Percentiles rank a stretch among this genome's conserved stretches.
These are phyloP conservation scores for Pythium brachiatum DNA, from an alignment of 352 stramenopile genomes.

Conservation along the genomic window DNA sequence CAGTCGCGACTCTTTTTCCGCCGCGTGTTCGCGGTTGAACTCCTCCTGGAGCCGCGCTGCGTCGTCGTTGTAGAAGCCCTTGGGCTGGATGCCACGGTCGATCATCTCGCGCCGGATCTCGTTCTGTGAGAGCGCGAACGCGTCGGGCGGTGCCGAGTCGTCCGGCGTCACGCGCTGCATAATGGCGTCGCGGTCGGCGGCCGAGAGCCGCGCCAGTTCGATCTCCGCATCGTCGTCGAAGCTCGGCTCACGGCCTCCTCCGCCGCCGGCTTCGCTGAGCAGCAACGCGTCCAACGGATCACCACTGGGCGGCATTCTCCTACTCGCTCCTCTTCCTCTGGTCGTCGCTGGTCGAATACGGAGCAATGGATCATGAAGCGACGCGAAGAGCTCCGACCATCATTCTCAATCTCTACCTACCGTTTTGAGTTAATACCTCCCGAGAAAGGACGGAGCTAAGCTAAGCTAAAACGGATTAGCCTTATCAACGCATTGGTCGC, in stretches of 20 bases:
- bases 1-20: constrained; percentile 59
- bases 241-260: constrained; percentile 36
- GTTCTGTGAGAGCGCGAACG: constrained; percentile 74
- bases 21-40: constrained; percentile 69
- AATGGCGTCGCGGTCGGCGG: constrained; percentile 65
- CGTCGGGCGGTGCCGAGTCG: constrained; percentile 60
- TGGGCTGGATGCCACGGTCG: constrained; percentile 79
- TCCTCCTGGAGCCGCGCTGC: constrained; percentile 75
- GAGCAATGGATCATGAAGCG: constrained; percentile 19
- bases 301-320: constrained; percentile 23
- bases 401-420: not conserved
- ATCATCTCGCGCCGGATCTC: constrained; percentile 85
- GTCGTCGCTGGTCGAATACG: not conserved
- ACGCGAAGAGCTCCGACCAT: constrained; percentile 7
- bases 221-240: constrained; percentile 72
- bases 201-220: constrained; percentile 55
- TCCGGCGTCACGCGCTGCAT: constrained; percentile 63
- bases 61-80: constrained; percentile 86
- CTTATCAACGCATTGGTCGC: constrained; percentile 2
- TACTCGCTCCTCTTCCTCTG: too few species aligned
- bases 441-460: too few species aligned
- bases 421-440: constrained; percentile 4
- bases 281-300: constrained; percentile 35
- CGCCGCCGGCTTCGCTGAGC: constrained; percentile 24
- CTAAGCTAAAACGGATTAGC: constrained; percentile 10